Conservation (phyloP, 371 early-diverging fungal species). For the Conidiobolus incongruus region DNA sequence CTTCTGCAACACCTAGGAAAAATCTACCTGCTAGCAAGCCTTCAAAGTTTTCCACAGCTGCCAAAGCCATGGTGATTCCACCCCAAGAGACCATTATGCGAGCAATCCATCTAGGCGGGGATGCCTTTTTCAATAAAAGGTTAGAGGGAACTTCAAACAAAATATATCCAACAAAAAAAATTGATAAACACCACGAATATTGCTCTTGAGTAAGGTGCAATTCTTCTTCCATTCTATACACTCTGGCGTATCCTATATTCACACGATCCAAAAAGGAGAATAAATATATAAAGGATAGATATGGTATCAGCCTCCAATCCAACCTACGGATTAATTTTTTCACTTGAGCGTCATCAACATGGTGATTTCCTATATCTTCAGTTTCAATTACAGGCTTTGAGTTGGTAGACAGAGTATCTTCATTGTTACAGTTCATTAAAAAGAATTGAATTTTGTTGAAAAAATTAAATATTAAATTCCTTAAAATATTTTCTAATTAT, state of each 20-base stretch:
- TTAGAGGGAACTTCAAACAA: constrained; percentile 19
- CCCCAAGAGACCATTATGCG: constrained; percentile 36
- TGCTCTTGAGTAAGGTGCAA: neutral
- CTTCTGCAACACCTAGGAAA: no score
- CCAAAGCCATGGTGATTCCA: constrained; percentile 27
- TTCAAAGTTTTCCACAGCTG: constrained; percentile 15
- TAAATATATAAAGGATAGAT: constrained; percentile 41
- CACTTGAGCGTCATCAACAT: no score
- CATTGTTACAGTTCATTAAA: no score
- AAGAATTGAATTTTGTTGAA: no score
- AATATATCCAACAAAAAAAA: constrained; percentile 17
- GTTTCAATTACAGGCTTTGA: no score
- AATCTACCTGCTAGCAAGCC: constrained; percentile 30
- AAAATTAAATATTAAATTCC: no score
- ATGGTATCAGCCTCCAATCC: constrained; percentile 38
- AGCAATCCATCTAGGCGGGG: constrained; percentile 3
- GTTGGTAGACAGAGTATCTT: no score
- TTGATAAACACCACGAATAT: neutral
- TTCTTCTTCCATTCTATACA: constrained; percentile 1
- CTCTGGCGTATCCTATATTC: no score
- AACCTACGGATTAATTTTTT: no score
- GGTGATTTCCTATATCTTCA: no score
- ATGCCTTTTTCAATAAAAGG: constrained; percentile 3
- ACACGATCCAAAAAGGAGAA: constrained; percentile 50
- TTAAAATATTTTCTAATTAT: no score